phyloP scores from a whole-genome alignment of 371 early-diverging fungal genomes.

The Mortierella sp. region DNA sequence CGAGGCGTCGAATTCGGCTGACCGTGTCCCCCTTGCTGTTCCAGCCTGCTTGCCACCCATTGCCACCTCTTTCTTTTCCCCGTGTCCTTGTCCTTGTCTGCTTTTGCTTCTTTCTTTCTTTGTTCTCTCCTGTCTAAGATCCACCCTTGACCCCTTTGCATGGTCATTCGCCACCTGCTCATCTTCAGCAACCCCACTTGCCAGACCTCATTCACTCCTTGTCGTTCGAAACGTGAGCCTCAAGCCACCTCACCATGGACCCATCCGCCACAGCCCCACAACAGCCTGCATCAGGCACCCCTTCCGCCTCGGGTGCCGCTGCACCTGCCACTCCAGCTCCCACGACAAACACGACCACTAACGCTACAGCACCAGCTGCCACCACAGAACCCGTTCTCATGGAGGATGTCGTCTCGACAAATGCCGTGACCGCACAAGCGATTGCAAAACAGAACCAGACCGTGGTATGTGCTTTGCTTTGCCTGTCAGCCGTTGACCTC shows the following conservation, averaged over 20 bases:
- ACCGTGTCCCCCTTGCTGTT: background rate
- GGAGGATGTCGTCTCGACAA: constrained; percentile 55
- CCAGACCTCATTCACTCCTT: background rate
- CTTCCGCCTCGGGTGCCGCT: background rate
- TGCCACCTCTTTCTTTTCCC: background rate
- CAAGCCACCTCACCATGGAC: constrained; percentile 17
- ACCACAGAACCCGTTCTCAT: constrained; percentile 29
- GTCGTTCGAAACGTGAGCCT: background rate
- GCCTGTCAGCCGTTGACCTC: background rate
- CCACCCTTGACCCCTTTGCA: background rate
- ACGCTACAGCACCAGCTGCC: constrained; percentile 3
- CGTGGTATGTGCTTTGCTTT: constrained; percentile 24
- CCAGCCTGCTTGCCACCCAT: background rate
- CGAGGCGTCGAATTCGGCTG: background rate
- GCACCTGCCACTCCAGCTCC: constrained; percentile 2
- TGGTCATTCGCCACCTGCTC: background rate
- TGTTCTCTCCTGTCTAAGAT: background rate
- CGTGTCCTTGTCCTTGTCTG: background rate
- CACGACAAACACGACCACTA: constrained; percentile 8
- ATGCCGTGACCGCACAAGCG: constrained; percentile 52
- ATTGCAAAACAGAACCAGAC: constrained; percentile 56
- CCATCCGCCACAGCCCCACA: constrained; percentile 6
- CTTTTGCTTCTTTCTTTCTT: background rate
- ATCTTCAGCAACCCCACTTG: background rate
- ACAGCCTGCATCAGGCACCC: constrained; percentile 9